Base-by-base conservation (phyloP, 2,329 filamentous ascomycete genomes). In the Claviceps cyperi region DNA sequence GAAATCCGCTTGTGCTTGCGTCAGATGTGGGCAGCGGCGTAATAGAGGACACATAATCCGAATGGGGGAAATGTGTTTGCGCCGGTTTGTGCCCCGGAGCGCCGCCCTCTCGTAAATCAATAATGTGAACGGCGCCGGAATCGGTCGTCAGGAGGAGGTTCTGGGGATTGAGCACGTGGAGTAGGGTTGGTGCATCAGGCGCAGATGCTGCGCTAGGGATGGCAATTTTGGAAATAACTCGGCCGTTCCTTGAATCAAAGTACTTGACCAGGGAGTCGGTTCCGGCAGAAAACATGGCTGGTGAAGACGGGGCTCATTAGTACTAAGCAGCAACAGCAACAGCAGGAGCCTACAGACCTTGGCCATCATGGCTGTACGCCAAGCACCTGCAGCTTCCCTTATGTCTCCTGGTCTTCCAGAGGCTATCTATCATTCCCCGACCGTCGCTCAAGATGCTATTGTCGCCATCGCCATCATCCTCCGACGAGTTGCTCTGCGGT, bases 361-460 rank as follows among this genome's bases (percentile, higher is more conserved):
- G 71, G 15, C 91, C 92, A 63, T 96, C 90, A 51, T 80, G 67
- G 55, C 81, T 83, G 67, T 90, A 97, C 4, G 76, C 80, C 50
- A 97, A 69, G 53, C 80, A 83, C 49, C 92, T 78, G 63, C 91
- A 97, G 73, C 89, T 96, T 13, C 89, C 91, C 72, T 95, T 94
- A 70, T 98, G 92, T 53, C 92, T 77, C 57, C 82, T 76, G 5
- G 92, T 97, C 59, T 80, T 78, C 92, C 92, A 98, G 52, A 82
- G 71, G 0, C 83, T 87, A 57, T 90, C 85, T 54, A 97, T 85
- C 50, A 83, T 79, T 43, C 83, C 84, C 54, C 77, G 84, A 11
- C 87, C 88, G 58, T 74, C 70, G 19, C 72, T 77, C 21, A 75
- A 50, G 2, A 74, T 66, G 55, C 71, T 78, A 44, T 67, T 66